Evolutionary conservation across 1,139 yeast species (phyloP).

Genomic region (Pichia sp.): DNA sequence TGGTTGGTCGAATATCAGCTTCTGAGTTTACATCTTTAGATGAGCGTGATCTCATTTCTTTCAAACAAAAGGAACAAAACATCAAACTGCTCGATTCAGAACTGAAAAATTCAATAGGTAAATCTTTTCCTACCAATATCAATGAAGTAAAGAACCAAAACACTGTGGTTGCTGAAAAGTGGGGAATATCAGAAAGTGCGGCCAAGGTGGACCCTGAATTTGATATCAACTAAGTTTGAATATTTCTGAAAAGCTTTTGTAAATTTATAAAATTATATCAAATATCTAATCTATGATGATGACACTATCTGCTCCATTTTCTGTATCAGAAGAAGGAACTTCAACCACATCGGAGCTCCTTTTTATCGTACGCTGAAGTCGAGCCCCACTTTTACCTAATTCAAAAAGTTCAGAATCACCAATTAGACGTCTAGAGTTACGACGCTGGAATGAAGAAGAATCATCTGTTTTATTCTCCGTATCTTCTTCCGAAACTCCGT

Average conservation of each 20-base stretch:
- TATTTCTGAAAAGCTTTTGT: not conserved
- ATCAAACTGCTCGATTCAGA: constrained; percentile 24
- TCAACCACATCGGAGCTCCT: not conserved
- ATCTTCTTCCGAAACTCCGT: not conserved
- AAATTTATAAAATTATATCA: not conserved
- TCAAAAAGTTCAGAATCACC: constrained; percentile 9
- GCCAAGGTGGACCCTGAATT: constrained; percentile 39
- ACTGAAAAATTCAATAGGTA: constrained; percentile 25
- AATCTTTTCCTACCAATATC: constrained; percentile 28
- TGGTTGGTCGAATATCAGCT: constrained; percentile 19
- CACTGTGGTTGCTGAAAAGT: constrained; percentile 34
- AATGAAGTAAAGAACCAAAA: constrained; percentile 31
- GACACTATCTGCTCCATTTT: constrained; percentile 1
- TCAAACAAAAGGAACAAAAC: constrained; percentile 24
- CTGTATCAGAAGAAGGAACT: not conserved
- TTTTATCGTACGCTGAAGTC: constrained; percentile 6
- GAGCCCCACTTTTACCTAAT: constrained; percentile 11
- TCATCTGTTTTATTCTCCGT: not conserved
- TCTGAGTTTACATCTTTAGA: constrained; percentile 17
- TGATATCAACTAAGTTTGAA: constrained; percentile 25
- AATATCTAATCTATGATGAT: constrained; percentile 8
- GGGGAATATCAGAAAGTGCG: constrained; percentile 42
- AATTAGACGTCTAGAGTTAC: constrained; percentile 5
- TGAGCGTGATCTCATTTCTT: constrained; percentile 26
- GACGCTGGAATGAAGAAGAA: not conserved